Percentiles rank a stretch among this genome's conserved stretches.
Evolutionary conservation across 768 basidiomycete species (phyloP).

Genomic region (Kwoniella botswanensis): DNA sequence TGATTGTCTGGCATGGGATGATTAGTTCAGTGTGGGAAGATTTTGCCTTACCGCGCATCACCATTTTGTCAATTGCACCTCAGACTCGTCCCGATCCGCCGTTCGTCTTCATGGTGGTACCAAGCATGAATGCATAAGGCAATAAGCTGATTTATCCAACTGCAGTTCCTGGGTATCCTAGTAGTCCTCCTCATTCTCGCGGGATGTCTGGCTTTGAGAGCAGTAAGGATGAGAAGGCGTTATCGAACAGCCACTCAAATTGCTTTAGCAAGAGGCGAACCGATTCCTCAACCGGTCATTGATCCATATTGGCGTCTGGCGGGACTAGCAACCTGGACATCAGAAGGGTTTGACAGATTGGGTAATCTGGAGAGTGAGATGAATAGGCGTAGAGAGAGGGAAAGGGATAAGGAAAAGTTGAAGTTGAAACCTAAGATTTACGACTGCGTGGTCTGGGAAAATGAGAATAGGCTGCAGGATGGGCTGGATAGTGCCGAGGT

Average conservation of each 20-base stretch:
- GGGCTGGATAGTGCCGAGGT: slow-evolving; percentile 23
- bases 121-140: too few relatives aligned
- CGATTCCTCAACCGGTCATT: slow-evolving; percentile 23
- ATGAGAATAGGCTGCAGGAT: slow-evolving; percentile 17
- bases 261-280: slow-evolving; percentile 46
- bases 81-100: too few relatives aligned
- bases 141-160: background rate
- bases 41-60: too few relatives aligned
- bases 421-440: slow-evolving; percentile 34
- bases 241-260: slow-evolving; percentile 48
- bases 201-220: slow-evolving; percentile 40
- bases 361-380: slow-evolving; percentile 14
- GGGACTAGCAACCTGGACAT: slow-evolving; percentile 29
- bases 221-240: slow-evolving; percentile 39
- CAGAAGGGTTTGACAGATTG: slow-evolving; percentile 28
- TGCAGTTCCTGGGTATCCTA: slow-evolving; percentile 50
- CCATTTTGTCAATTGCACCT: too few relatives aligned
- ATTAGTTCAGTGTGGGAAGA: too few relatives aligned
- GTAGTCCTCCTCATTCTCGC: slow-evolving; percentile 42
- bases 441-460: slow-evolving; percentile 30
- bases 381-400: slow-evolving; percentile 13
- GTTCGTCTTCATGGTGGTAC: too few relatives aligned
- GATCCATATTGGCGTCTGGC: slow-evolving; percentile 47
- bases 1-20: too few relatives aligned
- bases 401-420: slow-evolving; percentile 19